Evolutionary conservation across 1,284 basidiomycete genomes (phyloP).

Genomic region (Cryptococcus jaspeensis): DNA sequence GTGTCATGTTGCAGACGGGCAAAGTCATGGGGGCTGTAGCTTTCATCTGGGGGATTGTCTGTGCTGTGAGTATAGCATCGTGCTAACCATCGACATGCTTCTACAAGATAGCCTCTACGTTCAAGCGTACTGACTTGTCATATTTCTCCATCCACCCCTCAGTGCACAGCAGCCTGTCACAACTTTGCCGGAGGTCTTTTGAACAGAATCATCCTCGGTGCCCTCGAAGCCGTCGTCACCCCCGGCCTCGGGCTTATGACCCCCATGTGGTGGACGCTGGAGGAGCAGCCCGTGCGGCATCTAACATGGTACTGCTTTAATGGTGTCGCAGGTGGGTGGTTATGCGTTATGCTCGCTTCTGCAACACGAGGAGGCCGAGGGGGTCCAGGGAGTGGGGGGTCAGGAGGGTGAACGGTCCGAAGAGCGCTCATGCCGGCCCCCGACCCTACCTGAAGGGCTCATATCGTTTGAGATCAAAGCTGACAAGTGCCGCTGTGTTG

Average conservation of each 20-base stretch:
- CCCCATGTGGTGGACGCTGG: slow-evolving; percentile 20
- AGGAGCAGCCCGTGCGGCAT: slow-evolving; percentile 19
- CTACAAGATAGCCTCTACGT: too few species aligned
- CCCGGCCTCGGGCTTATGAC: slow-evolving; percentile 28
- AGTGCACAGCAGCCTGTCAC: slow-evolving; percentile 11
- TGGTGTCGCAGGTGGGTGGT: slow-evolving; percentile 17
- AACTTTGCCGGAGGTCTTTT: slow-evolving; percentile 19
- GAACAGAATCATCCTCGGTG: slow-evolving; percentile 23
- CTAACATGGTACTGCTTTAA: slow-evolving; percentile 19
- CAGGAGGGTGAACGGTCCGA: too few species aligned
- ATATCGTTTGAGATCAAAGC: too few species aligned
- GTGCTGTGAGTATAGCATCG: slow-evolving; percentile 2
- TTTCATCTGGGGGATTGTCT: slow-evolving; percentile 16
- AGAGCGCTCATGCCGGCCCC: too few species aligned
- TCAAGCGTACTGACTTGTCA: too few species aligned
- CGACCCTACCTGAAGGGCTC: too few species aligned
- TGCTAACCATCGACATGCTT: too few species aligned
- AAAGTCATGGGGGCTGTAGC: slow-evolving; percentile 11
- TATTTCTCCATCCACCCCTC: neutral
- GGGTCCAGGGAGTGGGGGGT: too few species aligned
- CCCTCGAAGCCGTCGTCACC: slow-evolving; percentile 29
- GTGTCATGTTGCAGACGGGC: slow-evolving; percentile 7
- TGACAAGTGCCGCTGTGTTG: too few species aligned
- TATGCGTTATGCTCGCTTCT: too few species aligned
- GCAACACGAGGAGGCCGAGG: too few species aligned